Evolutionary conservation across 495 filamentous ascomycete species (phyloP).

Genomic region (Penicillium paxilli): DNA sequence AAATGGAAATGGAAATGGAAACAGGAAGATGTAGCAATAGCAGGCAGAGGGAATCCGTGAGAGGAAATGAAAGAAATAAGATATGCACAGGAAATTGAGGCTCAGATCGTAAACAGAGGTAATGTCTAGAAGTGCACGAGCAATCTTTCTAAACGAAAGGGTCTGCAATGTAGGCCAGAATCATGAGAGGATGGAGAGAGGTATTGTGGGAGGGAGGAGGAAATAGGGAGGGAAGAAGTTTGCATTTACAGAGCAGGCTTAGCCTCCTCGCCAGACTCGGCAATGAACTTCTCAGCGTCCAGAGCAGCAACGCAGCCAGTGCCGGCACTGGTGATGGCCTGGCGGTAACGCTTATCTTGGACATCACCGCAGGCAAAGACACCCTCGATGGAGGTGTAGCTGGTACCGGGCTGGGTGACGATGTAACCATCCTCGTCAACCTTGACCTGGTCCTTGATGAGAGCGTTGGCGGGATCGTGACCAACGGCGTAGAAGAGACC

Average conservation of each 20-base stretch:
- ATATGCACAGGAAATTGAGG: slow-evolving; percentile 22
- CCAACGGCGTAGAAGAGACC: slow-evolving; percentile 98
- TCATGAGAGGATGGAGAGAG: slow-evolving; percentile 10
- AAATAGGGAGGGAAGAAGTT: not conserved
- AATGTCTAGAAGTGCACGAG: slow-evolving; percentile 17
- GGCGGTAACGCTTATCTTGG: slow-evolving; percentile 96
- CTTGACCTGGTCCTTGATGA: slow-evolving; percentile 86
- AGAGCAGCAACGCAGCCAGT: slow-evolving; percentile 92
- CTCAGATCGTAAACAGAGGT: slow-evolving; percentile 10
- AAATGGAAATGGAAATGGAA: slow-evolving; percentile 20
- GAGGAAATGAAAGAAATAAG: slow-evolving; percentile 13
- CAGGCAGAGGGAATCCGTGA: slow-evolving; percentile 15
- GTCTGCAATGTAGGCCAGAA: slow-evolving; percentile 7
- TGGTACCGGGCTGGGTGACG: slow-evolving; percentile 83
- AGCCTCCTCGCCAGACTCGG: slow-evolving; percentile 69
- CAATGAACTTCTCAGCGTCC: slow-evolving; percentile 88
- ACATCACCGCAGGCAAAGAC: slow-evolving; percentile 98
- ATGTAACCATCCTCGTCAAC: slow-evolving; percentile 89
- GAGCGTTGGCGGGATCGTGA: slow-evolving; percentile 85
- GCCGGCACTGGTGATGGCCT: slow-evolving; percentile 98
- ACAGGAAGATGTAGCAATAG: not conserved
- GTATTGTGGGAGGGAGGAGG: not conserved
- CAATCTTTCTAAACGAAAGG: slow-evolving; percentile 12
- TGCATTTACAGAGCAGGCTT: slow-evolving; percentile 58
- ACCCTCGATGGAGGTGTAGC: slow-evolving; percentile 82